Evolutionary conservation across 2,329 filamentous ascomycete genomes (phyloP), one percentile per base, ranked within the genome.

Genomic region (Exserohilum turcica): DNA sequence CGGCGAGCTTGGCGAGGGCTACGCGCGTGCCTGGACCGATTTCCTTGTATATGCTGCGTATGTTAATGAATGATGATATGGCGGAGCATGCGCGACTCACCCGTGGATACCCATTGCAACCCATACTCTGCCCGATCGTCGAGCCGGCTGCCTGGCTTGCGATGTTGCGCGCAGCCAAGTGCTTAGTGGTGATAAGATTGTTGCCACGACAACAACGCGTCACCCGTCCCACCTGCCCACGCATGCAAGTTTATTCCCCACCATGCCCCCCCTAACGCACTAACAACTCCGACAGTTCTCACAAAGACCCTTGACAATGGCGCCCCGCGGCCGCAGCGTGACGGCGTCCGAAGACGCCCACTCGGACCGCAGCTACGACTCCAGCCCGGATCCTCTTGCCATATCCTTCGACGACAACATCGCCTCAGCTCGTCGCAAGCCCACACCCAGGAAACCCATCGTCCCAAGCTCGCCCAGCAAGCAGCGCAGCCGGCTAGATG

Each of bases 21-120:
- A 95, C 81, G 54, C 92, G 85, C 68, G 89, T 82, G 48, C 92
- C 91, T 7, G 86, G 78, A 35, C 92, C 92, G 63, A 99, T 90
- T 74, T 96, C 91, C 68, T 89, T 88, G 76, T 96, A 94, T 48
- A 99, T 90, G 13, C 93, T 96, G 61, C 47, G 50, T 37, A 37
- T 43, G 44, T 74, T 36, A 72, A 60, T 12, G 48, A 10, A 4
- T 2, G 12, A 18, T 13, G 2, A 12, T 3, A 19, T 6, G 9
- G 7, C 4, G 13, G 24, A 21, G 18, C n/a, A 15, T n/a, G 10
- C 32, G 31, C 29, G 16, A 54, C 65, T 50, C 51, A 75, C 74
- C 74, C 74, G 52, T 74, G 70, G 35, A 77, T 77, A 21, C 74
- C 74, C 74, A 76, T 76, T 39, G 56, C 65, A 56, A 40, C 48